Evolutionary conservation across 345 rosid species (phyloP).

Genomic region (Hevea brasiliensis): DNA sequence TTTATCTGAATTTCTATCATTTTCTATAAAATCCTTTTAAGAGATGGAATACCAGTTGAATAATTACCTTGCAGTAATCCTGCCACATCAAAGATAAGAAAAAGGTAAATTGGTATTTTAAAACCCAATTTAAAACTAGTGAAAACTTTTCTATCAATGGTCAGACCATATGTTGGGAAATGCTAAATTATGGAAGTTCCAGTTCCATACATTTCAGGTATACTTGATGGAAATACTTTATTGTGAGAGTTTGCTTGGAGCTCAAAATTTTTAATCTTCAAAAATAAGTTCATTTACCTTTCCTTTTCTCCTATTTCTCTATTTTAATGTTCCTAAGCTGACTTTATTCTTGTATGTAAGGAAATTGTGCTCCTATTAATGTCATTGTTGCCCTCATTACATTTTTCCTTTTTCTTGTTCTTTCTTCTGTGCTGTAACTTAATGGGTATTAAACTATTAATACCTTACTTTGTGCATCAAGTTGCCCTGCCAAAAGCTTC

Average conservation of each 20-base stretch:
- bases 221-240: background rate
- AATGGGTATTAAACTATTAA: background rate
- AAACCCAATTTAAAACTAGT: background rate
- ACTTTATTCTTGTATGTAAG: conserved; percentile 5
- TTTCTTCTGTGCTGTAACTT: background rate
- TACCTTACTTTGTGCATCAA: background rate
- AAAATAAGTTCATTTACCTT: background rate
- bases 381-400: background rate
- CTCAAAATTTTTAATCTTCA: background rate
- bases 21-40: background rate
- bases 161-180: background rate
- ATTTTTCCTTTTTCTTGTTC: background rate
- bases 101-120: background rate
- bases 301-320: background rate
- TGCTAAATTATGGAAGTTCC: background rate
- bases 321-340: background rate
- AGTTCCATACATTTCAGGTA: background rate
- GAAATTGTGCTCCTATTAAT: background rate
- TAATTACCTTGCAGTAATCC: background rate
- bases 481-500: background rate
- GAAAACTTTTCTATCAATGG: background rate
- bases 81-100: background rate
- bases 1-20: background rate
- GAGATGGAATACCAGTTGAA: background rate
- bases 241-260: background rate